phyloP scores from a whole-genome alignment of 148 eudicot species.

The Vaccinium macrocarpon region DNA sequence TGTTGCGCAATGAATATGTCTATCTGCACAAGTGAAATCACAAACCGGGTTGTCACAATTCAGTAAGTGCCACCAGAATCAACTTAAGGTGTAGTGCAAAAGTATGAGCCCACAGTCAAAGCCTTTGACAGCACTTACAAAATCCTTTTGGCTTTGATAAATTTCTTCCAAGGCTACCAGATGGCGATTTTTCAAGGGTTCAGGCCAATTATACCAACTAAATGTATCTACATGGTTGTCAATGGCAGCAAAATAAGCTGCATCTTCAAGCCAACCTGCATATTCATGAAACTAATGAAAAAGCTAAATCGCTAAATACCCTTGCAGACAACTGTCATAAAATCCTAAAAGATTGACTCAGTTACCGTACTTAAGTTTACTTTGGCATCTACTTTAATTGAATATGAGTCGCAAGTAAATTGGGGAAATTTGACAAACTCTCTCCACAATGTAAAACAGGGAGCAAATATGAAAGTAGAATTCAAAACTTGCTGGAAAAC shows the following conservation, averaged over 20 bases:
- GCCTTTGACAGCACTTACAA: constrained; percentile 50
- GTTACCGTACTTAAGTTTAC: neutral
- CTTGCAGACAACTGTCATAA: constrained; percentile 6
- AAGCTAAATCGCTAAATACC: neutral
- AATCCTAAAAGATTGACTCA: neutral
- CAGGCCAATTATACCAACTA: constrained; percentile 96
- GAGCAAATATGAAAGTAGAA: neutral
- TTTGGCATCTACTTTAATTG: neutral
- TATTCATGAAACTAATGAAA: neutral
- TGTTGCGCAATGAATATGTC: constrained; percentile 81
- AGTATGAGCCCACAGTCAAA: constrained; percentile 8
- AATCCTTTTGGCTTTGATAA: constrained; percentile 67
- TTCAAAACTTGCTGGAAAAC: neutral
- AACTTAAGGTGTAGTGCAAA: neutral
- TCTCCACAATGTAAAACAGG: neutral
- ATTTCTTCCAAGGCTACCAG: constrained; percentile 80
- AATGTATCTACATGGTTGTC: constrained; percentile 56
- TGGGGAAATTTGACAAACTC: neutral
- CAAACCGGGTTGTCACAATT: constrained; percentile 23
- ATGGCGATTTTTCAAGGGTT: constrained; percentile 85
- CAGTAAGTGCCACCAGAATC: constrained; percentile 18
- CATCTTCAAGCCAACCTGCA: constrained; percentile 99
- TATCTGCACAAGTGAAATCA: constrained; percentile 58
- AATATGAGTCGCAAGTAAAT: neutral
- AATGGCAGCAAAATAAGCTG: constrained; percentile 96